Base-by-base conservation (phyloP, 164 flowering plant species). In the Chimonanthus praecox region DNA sequence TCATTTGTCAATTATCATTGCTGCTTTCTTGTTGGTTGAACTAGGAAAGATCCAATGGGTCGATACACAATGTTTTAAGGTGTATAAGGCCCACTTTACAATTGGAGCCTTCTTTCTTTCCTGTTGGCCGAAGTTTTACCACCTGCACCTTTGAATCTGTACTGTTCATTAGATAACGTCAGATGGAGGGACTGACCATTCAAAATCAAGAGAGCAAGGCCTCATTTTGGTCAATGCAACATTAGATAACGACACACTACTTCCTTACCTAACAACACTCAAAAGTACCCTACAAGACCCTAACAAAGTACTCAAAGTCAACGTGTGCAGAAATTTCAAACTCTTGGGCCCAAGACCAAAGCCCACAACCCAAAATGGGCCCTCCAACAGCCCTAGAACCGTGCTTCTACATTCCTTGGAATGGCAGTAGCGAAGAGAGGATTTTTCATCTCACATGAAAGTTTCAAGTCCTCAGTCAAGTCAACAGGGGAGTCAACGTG, bases 391-490 rank as follows among this genome's bases (percentile, higher is more conserved):
- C 10, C 75, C 63, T 54, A 68, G 46, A 68, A 58, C 3, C 71
- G 1, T 15, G 4, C 7, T 2, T 49, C 66, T 47, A 47, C 46
- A 46, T 72, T 76, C 78, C 83, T 77, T 3, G 76, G 74, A 48
- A 74, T 49, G 49, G 80, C 82, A 7, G 71, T 66, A 11, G 76
- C 81, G 45, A 48, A 20, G 46, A 87, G 83, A 45, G 88, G 86
- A 16, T 78, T 74, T 81, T 81, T 81, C 90, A 86, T 87, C 71
- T 87, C 90, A 47, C 84, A 82, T 3, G 90, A 87, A 11, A 87
- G 77, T 75, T 87, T 87, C 79, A 86, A 51, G 33, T 75, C 49
- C 71, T 87, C 90, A 21, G 51, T 66, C 33, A 86, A 73, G 60
- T 85, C 85, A 64, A 87, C 83, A 0, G 80, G 79, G 64, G 74